Evolutionary conservation across 2,329 filamentous ascomycete genomes (phyloP).

Genomic region (Colletotrichum incanum): DNA sequence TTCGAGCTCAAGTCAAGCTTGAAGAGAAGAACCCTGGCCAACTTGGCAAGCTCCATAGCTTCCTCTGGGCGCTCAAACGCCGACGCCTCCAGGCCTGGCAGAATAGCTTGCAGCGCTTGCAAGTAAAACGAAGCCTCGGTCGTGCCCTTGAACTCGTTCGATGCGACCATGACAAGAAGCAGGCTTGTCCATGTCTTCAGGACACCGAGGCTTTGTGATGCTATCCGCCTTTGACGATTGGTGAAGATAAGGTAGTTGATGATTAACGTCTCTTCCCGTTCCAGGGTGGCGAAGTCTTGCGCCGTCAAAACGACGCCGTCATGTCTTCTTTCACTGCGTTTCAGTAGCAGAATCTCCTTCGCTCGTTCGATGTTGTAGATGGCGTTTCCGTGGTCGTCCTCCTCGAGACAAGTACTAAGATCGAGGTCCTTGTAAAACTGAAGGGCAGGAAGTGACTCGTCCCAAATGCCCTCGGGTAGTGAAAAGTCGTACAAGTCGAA

Average conservation of each 20-base stretch:
- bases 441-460: slow-evolving; percentile 67
- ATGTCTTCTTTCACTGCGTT: slow-evolving; percentile 73
- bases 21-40: slow-evolving; percentile 82
- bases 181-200: slow-evolving; percentile 89
- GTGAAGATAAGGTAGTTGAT: slow-evolving; percentile 73
- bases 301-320: slow-evolving; percentile 64
- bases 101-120: slow-evolving; percentile 87
- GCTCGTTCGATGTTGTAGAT: slow-evolving; percentile 81
- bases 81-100: slow-evolving; percentile 88
- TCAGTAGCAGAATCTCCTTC: slow-evolving; percentile 81
- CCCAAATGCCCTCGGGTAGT: slow-evolving; percentile 66
- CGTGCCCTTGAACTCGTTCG: slow-evolving; percentile 82
- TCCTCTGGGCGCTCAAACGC: slow-evolving; percentile 79
- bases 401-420: slow-evolving; percentile 74
- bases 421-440: slow-evolving; percentile 77
- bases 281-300: slow-evolving; percentile 66
- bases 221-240: slow-evolving; percentile 75
- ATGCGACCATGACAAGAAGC: slow-evolving; percentile 85
- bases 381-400: slow-evolving; percentile 69
- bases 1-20: slow-evolving; percentile 73
- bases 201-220: slow-evolving; percentile 73
- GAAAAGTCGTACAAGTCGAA: slow-evolving; percentile 97
- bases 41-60: slow-evolving; percentile 81
- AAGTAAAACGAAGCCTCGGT: slow-evolving; percentile 84
- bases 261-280: slow-evolving; percentile 73